Percentiles rank a stretch among this genome's conserved stretches.
Conservation (phyloP, 495 filamentous ascomycete species). For the Cercophora scortea region DNA sequence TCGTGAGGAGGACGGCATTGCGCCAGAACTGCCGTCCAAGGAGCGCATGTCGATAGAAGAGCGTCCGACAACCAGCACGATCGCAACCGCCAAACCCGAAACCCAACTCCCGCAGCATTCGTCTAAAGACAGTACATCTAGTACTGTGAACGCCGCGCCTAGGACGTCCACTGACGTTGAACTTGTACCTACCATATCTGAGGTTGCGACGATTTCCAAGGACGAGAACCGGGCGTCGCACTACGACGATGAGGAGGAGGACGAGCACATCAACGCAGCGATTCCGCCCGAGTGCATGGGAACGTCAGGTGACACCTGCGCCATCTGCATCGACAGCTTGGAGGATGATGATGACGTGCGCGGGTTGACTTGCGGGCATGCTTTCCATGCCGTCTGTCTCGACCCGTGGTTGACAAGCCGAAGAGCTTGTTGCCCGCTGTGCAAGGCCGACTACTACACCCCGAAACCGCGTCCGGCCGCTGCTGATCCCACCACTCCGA, state of each 20-base stretch:
- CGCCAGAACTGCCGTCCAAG: constrained; percentile 33
- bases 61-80: constrained; percentile 20
- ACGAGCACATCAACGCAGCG: constrained; percentile 76
- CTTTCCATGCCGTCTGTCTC: constrained; percentile 89
- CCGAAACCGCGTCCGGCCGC: constrained; percentile 62
- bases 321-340: constrained; percentile 89
- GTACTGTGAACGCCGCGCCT: constrained; percentile 9
- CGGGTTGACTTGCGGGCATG: constrained; percentile 88
- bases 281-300: constrained; percentile 74
- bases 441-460: constrained; percentile 93
- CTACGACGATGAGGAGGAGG: constrained; percentile 66
- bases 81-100: constrained; percentile 20
- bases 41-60: constrained; percentile 26
- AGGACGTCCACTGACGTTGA: constrained; percentile 13
- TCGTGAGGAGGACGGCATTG: constrained; percentile 51
- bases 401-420: constrained; percentile 94
- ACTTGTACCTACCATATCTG: constrained; percentile 7
- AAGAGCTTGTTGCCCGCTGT: constrained; percentile 91
- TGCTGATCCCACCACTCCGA: constrained; percentile 17
- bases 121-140: constrained; percentile 27
- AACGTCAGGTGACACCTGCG: constrained; percentile 89
- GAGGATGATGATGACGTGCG: constrained; percentile 95
- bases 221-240: constrained; percentile 26
- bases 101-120: constrained; percentile 14
- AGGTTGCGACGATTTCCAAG: constrained; percentile 14